Evolutionary conservation across 208 protist species (phyloP), one percentile per base, ranked within the genome.

Genomic region (Trypanosoma vivax): DNA sequence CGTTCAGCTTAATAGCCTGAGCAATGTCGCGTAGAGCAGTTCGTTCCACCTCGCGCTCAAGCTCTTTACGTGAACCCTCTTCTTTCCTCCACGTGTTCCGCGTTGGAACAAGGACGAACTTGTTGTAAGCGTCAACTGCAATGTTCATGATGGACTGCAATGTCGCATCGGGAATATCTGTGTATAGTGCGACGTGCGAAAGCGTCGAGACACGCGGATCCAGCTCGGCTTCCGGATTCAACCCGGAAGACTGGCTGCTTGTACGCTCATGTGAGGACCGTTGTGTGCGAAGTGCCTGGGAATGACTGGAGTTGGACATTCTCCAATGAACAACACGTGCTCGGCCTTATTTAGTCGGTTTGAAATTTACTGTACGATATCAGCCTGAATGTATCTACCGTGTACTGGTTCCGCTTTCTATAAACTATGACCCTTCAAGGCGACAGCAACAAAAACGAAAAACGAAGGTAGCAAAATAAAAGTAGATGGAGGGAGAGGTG

Each of bases 1-100:
- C 66, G 28, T 73, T 59, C 11, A 58, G 70, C 42, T 87, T 84
- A 30, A 92, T 83, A 41, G 76, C 61, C 30, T 79, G 54, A 0
- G 80, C 77, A 33, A 92, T 83, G 46, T 79, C 70, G 18, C 71
- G 41, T 57, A 89, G 29, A 10, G 58, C 60, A 9, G 81, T 86
- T 25, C 85, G 80, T 61, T 92, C 80, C 1, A 89, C 70, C 19
- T 92, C 85, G 2, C 77, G 67, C 64, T 92, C 78, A 7, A 92
- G 53, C 58, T 89, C 81, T 3, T 73, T 66, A 11, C 65, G 60
- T n/a, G 77, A 63, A 13, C 81, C 85, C 49, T 88, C 79, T 35
- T 89, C 81, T 57, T 92, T 92, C 6, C 81, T 47, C 81, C 85
- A 92, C 14, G 85, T 89, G n/a, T 65, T 88, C 11, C 71, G 76